phyloP scores from a whole-genome alignment of 139 green algal species.

The Nannochloris sp. region DNA sequence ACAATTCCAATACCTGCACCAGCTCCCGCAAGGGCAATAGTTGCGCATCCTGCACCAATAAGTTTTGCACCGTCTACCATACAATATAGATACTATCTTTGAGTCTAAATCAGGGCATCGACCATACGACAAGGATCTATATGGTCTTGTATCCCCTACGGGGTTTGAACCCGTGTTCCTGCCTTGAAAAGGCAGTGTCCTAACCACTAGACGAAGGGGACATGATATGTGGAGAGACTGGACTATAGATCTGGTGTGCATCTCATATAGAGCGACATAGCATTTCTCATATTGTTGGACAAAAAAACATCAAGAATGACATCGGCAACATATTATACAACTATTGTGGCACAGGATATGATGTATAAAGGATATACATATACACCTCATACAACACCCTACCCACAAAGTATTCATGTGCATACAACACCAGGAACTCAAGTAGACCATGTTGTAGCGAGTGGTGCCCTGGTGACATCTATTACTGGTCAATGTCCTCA shows the following conservation, averaged over 20 bases:
- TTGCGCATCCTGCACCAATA: constrained; percentile 64
- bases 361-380: not conserved
- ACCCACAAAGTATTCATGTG: not conserved
- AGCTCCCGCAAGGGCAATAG: constrained; percentile 60
- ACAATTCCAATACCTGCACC: constrained; percentile 65
- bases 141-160: constrained; percentile 4
- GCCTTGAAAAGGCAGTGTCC: constrained; percentile 17
- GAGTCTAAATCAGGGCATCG: not conserved
- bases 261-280: constrained; percentile 15
- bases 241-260: constrained; percentile 4
- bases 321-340: not conserved
- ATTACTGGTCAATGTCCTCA: constrained; percentile 3
- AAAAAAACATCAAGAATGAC: not conserved
- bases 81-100: constrained; percentile 1
- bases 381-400: not conserved
- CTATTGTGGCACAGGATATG: not conserved
- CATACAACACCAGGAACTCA: not conserved
- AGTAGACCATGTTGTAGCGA: not conserved
- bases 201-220: constrained; percentile 16
- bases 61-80: constrained; percentile 55
- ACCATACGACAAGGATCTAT: constrained; percentile 10
- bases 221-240: not conserved
- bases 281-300: not conserved
- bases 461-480: not conserved
- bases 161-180: constrained; percentile 12